Conservation (phyloP, 208 protist species). For the Acanthamoeba healyi region DNA sequence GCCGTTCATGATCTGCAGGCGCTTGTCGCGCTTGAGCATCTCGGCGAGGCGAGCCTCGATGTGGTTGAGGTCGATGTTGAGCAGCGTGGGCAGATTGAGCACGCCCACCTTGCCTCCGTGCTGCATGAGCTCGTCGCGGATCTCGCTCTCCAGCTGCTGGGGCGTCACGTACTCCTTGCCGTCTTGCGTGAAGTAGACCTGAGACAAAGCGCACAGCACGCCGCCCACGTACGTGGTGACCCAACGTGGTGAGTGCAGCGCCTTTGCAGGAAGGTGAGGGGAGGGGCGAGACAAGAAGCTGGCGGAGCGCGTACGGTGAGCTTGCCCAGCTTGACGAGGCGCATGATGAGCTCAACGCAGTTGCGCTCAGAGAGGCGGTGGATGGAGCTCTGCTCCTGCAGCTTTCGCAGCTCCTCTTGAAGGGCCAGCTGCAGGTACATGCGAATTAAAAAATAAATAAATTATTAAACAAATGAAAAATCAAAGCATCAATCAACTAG, state of each 20-base stretch:
- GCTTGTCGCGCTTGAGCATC: slow-evolving; percentile 56
- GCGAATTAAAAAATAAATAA: too few species aligned
- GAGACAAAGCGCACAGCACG: background rate
- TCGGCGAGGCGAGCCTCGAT: slow-evolving; percentile 77
- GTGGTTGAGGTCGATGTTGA: slow-evolving; percentile 84
- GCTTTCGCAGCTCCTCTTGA: slow-evolving; percentile 74
- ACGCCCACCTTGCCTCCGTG: slow-evolving; percentile 83
- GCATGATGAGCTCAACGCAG: slow-evolving; percentile 84
- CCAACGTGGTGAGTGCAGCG: background rate
- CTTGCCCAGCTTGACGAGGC: slow-evolving; percentile 80
- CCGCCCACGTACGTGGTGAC: background rate
- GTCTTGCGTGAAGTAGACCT: slow-evolving; percentile 81
- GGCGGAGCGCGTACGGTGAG: slow-evolving; percentile 67
- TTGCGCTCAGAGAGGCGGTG: slow-evolving; percentile 86
- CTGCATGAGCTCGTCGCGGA: slow-evolving; percentile 83
- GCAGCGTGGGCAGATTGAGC: slow-evolving; percentile 79
- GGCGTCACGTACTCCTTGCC: slow-evolving; percentile 88
- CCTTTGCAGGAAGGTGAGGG: too few species aligned
- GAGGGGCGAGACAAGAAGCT: slow-evolving; percentile 59
- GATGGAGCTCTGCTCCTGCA: slow-evolving; percentile 69
- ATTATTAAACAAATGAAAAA: too few species aligned
- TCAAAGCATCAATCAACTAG: too few species aligned
- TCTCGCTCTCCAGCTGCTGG: slow-evolving; percentile 84
- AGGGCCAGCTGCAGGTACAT: slow-evolving; percentile 6
- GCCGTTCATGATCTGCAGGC: slow-evolving; percentile 78